phyloP scores from a whole-genome alignment of 1,284 basidiomycete species.

The Microbotryum saponariae region DNA sequence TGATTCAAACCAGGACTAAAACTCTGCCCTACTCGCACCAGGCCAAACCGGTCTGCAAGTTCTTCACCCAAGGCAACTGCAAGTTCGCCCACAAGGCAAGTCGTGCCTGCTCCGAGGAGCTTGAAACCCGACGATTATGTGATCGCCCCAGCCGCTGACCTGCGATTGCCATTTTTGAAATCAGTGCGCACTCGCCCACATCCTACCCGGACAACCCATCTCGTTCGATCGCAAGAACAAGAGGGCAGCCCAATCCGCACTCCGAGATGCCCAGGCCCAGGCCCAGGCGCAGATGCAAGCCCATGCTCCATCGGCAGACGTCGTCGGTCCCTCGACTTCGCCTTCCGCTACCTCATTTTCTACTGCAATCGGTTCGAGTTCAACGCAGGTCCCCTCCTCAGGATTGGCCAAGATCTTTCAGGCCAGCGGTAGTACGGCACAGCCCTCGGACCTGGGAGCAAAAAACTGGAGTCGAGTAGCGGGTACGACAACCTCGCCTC shows the following conservation, averaged over 20 bases:
- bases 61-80: slow-evolving; percentile 83
- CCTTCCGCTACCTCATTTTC: slow-evolving; percentile 9
- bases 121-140: not conserved
- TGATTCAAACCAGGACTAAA: no score
- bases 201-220: slow-evolving; percentile 85
- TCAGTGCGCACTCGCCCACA: slow-evolving; percentile 67
- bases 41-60: slow-evolving; percentile 85
- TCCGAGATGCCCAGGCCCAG: slow-evolving; percentile 27
- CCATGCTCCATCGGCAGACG: slow-evolving; percentile 3
- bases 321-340: not conserved
- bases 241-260: slow-evolving; percentile 67
- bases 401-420: no score
- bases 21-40: slow-evolving; percentile 39
- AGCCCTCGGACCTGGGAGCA: no score
- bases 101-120: not conserved
- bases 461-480: no score
- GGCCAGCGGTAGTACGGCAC: no score
- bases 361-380: not conserved
- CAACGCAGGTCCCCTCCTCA: no score
- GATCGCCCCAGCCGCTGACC: not conserved
- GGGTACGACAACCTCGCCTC: no score
- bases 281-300: slow-evolving; percentile 9
- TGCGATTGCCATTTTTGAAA: not conserved
- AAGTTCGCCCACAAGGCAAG: slow-evolving; percentile 88
- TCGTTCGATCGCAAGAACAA: slow-evolving; percentile 98